Conservation (phyloP, 2,329 filamentous ascomycete genomes). For the Didymella arachidicola region DNA sequence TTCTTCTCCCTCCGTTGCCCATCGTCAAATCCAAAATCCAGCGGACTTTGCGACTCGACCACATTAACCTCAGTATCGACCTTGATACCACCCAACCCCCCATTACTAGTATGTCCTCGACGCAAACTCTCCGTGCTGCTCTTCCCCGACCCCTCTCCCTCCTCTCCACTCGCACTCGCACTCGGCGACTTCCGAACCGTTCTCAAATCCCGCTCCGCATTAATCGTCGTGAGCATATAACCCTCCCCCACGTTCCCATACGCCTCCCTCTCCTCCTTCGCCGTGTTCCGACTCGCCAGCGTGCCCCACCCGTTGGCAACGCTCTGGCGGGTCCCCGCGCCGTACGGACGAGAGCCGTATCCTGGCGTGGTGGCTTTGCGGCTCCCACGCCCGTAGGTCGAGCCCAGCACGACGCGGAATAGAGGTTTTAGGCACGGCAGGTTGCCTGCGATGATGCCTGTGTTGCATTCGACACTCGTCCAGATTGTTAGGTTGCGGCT, state of each 20-base stretch:
- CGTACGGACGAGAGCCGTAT: conserved; percentile 20
- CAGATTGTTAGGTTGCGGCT: conserved; percentile 58
- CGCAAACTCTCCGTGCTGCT: conserved; percentile 19
- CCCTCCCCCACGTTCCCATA: conserved; percentile 9
- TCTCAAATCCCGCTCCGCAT: conserved; percentile 11
- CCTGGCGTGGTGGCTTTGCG: conserved; percentile 19
- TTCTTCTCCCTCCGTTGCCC: not conserved
- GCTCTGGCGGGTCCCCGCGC: conserved; percentile 25
- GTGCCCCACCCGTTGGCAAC: conserved; percentile 19
- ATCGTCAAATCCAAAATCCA: conserved; percentile 1
- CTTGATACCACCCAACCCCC: conserved; percentile 6
- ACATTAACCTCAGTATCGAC: conserved; percentile 20
- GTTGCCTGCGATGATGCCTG: conserved; percentile 55
- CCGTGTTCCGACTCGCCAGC: conserved; percentile 13
- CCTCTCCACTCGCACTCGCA: conserved; percentile 2
- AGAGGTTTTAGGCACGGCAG: conserved; percentile 55
- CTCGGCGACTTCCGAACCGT: not conserved
- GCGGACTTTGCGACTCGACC: not conserved
- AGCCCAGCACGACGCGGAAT: conserved; percentile 49
- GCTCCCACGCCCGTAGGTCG: conserved; percentile 38
- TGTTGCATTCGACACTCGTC: conserved; percentile 55
- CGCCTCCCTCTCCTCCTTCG: not conserved
- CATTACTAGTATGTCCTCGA: not conserved
- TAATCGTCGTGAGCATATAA: conserved; percentile 24
- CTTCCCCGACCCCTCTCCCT: conserved; percentile 11